Evolutionary conservation across 768 basidiomycete genomes (phyloP), one percentile per base, ranked within the genome.

Genomic region (Cystofilobasidium capitatum): DNA sequence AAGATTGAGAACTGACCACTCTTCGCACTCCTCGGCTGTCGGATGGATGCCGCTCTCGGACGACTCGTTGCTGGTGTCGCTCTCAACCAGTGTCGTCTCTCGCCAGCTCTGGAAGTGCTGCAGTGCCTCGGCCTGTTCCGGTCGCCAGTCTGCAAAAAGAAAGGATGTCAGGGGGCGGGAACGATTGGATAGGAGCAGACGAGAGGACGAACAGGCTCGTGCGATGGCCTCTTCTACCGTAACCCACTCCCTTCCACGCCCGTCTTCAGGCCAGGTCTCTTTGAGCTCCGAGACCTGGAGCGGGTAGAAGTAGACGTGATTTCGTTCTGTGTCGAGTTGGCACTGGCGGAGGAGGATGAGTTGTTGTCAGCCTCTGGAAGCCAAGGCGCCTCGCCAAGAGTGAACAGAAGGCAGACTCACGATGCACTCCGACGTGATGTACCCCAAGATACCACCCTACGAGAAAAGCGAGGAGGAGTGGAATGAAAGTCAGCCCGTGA

Each of bases 341-440:
- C 59, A 45, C 59, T 61, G 33, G 17, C 31, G 10, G 33, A 36
- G 29, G 39, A 2, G n/a, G 17, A 59, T 26, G 14, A 10, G 20
- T 10, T 31, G 17, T 16, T n/a, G 22, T 17, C 5, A 29, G 47
- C n/a, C 16, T 5, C 5, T 49, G 5, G 16, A 22, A 24, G 33
- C 39, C n/a, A 24, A n/a, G 24, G 26, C 26, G 29, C 31, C 33
- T 4, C 20, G 33, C n/a, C 14, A 58, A 29, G 24, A 36, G n/a
- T 26, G 33, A 10, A n/a, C 33, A 33, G 12, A 37, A 35, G n/a
- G 16, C 22, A 20, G 14, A 61, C 59, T 36, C 39, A 61, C 59
- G 39, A 61, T 61, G 44, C 59, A 61, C 40, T 61, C 59, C 16
- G 59, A 29, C 39, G 44, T 61, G 39, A 61, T 61, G 37, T 61